These are phyloP conservation scores for Didymella exigua DNA, from an alignment of 2,329 filamentous ascomycete genomes.

Conservation along the genomic window DNA sequence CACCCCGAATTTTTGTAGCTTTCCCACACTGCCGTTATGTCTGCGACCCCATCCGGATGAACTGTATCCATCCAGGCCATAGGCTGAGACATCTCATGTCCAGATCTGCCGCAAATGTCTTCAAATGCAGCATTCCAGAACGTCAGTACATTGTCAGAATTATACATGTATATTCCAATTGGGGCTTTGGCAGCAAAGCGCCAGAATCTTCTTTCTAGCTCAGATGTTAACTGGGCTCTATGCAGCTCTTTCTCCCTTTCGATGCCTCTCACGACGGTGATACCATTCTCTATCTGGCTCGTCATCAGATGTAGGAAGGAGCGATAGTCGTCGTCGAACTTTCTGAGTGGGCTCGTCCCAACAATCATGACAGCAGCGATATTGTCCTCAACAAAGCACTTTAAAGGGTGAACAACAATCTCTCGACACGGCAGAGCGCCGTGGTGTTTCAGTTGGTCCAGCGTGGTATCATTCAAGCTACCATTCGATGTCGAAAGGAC, in stretches of 20 bases:
- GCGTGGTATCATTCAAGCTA: not conserved
- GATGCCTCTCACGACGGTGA: slow-evolving; percentile 75
- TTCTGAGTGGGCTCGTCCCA: slow-evolving; percentile 75
- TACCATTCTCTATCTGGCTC: slow-evolving; percentile 69
- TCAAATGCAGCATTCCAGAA: slow-evolving; percentile 79
- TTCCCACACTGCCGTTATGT: slow-evolving; percentile 2
- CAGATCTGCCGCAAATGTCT: slow-evolving; percentile 68
- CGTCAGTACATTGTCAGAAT: slow-evolving; percentile 69
- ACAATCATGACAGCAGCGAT: slow-evolving; percentile 78
- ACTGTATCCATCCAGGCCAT: slow-evolving; percentile 73
- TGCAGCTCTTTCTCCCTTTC: slow-evolving; percentile 81
- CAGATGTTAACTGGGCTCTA: slow-evolving; percentile 72
- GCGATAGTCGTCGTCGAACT: slow-evolving; percentile 78
- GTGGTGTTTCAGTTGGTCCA: slow-evolving; percentile 65
- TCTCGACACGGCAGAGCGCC: slow-evolving; percentile 75
- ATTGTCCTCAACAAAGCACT: slow-evolving; percentile 72
- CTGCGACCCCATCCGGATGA: slow-evolving; percentile 62
- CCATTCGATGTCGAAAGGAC: not conserved
- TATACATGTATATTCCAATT: slow-evolving; percentile 81
- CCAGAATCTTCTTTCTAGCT: slow-evolving; percentile 76
- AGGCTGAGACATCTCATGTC: slow-evolving; percentile 61
- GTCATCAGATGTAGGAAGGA: slow-evolving; percentile 75
- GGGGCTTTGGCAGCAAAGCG: slow-evolving; percentile 82
- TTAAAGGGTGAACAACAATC: slow-evolving; percentile 76
- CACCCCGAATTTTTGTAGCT: slow-evolving; percentile 1